A percentile compares a stretch with the other conserved stretches of the same genome.
Conservation (phyloP, 2,329 filamentous ascomycete species). For the Penicillium digitatum region DNA sequence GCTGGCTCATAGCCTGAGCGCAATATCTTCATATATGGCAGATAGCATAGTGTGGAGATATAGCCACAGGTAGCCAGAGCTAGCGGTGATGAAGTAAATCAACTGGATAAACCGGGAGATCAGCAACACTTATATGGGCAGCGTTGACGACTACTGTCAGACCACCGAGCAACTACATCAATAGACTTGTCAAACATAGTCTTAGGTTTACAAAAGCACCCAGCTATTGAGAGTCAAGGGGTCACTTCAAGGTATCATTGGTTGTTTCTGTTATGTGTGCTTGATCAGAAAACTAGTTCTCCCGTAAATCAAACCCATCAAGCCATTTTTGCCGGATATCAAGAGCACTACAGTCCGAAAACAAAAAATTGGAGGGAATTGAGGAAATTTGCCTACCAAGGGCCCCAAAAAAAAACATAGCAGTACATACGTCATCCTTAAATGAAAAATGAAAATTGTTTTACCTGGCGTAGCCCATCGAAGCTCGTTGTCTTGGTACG, state of each 20-base stretch:
- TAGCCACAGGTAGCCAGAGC: not conserved
- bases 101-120: not conserved
- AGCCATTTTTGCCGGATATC: conserved; percentile 9
- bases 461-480: conserved; percentile 31
- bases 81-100: not conserved
- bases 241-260: conserved; percentile 4
- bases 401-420: conserved; percentile 8
- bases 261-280: not conserved
- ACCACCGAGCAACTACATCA: not conserved
- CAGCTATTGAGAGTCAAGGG: not conserved
- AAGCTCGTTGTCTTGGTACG: conserved; percentile 24
- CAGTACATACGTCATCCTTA: conserved; percentile 17
- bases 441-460: conserved; percentile 7
- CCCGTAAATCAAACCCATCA: conserved; percentile 1
- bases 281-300: not conserved
- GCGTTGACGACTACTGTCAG: not conserved
- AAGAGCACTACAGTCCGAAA: conserved; percentile 3
- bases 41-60: not conserved
- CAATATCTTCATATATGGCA: not conserved
- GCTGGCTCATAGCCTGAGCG: not conserved
- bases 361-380: not conserved
- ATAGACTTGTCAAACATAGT: not conserved
- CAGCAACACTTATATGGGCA: not conserved
- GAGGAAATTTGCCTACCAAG: conserved; percentile 3
- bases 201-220: not conserved